A percentile compares a stretch with the other conserved stretches of the same genome.
Conservation (phyloP, 352 stramenopile genomes). For the Thalassiosira livingstoniorum region DNA sequence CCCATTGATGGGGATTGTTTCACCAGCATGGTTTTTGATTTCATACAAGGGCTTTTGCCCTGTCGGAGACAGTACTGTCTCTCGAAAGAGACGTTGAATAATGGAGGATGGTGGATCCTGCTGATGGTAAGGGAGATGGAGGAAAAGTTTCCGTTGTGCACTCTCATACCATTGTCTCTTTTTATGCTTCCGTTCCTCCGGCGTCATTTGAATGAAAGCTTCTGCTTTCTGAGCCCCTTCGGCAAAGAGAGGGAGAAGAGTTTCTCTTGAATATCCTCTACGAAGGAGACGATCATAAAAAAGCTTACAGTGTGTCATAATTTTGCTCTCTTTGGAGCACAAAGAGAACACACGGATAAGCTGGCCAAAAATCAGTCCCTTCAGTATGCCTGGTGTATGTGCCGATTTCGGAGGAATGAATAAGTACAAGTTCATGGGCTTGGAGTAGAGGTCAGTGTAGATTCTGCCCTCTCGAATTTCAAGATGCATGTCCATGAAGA, state of each 20-base stretch:
- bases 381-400: neutral
- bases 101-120: neutral
- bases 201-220: neutral
- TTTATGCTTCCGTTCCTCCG: neutral
- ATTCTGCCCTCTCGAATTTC: neutral
- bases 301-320: neutral
- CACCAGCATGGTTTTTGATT: neutral
- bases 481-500: neutral
- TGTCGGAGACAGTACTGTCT: neutral
- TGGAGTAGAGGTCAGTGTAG: neutral
- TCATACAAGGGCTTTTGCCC: neutral
- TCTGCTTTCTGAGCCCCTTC: neutral
- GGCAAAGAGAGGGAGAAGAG: neutral
- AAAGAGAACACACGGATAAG: neutral
- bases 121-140: neutral
- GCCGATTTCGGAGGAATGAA: neutral
- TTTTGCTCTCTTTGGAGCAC: neutral
- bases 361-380: neutral
- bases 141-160: neutral
- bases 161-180: neutral
- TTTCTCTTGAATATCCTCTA: neutral
- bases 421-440: neutral
- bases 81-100: neutral
- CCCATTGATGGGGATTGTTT: neutral
- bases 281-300: neutral